phyloP scores from a whole-genome alignment of 2,329 filamentous ascomycete species.

The Fusarium euwallaceae region DNA sequence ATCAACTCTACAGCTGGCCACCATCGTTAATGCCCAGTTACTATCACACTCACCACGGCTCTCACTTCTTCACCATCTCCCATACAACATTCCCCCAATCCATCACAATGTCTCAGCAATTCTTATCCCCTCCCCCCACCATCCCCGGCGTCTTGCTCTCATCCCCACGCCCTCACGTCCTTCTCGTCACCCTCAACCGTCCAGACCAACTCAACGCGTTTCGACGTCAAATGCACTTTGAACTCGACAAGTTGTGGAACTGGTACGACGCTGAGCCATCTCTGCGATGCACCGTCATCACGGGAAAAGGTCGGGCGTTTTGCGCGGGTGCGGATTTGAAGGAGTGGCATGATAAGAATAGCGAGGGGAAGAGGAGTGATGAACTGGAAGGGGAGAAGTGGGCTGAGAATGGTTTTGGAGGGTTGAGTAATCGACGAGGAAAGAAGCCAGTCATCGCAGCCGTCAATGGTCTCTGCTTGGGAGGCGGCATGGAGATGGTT shows the following conservation, averaged over 20 bases:
- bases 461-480: constrained; percentile 79
- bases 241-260: constrained; percentile 63
- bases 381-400: constrained; percentile 56
- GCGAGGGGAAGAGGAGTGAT: constrained; percentile 21
- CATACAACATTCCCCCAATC: constrained; percentile 22
- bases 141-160: constrained; percentile 59
- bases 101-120: constrained; percentile 44
- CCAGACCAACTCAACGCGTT: constrained; percentile 71
- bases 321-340: constrained; percentile 77
- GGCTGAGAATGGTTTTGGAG: constrained; percentile 67
- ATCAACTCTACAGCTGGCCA: neutral
- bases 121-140: constrained; percentile 55
- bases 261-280: constrained; percentile 74
- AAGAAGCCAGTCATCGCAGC: constrained; percentile 81
- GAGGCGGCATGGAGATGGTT: constrained; percentile 81
- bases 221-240: constrained; percentile 61
- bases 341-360: constrained; percentile 68
- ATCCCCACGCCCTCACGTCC: constrained; percentile 66
- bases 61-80: constrained; percentile 37
- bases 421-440: constrained; percentile 72
- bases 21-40: constrained; percentile 25
- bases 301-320: constrained; percentile 73
- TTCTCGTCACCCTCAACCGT: constrained; percentile 72
- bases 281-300: constrained; percentile 73
- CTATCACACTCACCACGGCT: constrained; percentile 32